These are phyloP conservation scores for Clarireedia hainanense DNA, from an alignment of 2,329 filamentous ascomycete genomes.

Conservation along the genomic window DNA sequence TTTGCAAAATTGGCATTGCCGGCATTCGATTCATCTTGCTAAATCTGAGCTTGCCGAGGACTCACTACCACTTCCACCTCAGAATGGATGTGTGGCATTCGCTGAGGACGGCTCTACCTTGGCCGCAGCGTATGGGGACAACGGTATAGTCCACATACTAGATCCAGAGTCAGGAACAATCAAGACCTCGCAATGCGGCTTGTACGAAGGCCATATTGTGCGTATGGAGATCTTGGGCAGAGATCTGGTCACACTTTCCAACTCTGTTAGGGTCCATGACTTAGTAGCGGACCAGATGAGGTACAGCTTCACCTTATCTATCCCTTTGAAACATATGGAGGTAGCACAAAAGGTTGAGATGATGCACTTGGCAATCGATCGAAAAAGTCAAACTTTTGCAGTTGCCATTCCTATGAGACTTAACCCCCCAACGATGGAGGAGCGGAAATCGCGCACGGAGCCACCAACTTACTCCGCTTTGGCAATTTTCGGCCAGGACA, in stretches of 20 bases:
- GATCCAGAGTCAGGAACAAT: constrained; percentile 63
- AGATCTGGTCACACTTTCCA: constrained; percentile 67
- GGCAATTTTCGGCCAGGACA: constrained; percentile 58
- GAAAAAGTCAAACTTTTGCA: constrained; percentile 56
- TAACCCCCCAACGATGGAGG: constrained; percentile 2
- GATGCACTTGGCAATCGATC: constrained; percentile 65
- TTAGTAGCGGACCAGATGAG: constrained; percentile 69
- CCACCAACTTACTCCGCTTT: constrained; percentile 43
- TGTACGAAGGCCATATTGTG: constrained; percentile 58
- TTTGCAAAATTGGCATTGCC: constrained; percentile 68
- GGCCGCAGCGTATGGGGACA: constrained; percentile 55
- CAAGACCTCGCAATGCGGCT: constrained; percentile 56
- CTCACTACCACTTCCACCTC: background rate
- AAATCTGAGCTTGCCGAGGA: constrained; percentile 30
- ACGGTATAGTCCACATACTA: constrained; percentile 65
- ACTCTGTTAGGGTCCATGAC: constrained; percentile 72
- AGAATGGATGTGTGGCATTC: constrained; percentile 60
- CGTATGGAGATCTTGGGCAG: constrained; percentile 65
- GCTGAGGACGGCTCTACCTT: constrained; percentile 79
- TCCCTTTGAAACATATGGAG: constrained; percentile 30
- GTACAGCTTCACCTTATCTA: constrained; percentile 53
- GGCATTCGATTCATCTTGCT: constrained; percentile 46
- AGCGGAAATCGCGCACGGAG: constrained; percentile 24
- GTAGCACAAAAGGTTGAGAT: constrained; percentile 36
- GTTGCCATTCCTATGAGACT: constrained; percentile 40